These are phyloP conservation scores for Mortierella sp. DNA, from an alignment of 371 early-diverging fungal genomes.

Conservation along the genomic window DNA sequence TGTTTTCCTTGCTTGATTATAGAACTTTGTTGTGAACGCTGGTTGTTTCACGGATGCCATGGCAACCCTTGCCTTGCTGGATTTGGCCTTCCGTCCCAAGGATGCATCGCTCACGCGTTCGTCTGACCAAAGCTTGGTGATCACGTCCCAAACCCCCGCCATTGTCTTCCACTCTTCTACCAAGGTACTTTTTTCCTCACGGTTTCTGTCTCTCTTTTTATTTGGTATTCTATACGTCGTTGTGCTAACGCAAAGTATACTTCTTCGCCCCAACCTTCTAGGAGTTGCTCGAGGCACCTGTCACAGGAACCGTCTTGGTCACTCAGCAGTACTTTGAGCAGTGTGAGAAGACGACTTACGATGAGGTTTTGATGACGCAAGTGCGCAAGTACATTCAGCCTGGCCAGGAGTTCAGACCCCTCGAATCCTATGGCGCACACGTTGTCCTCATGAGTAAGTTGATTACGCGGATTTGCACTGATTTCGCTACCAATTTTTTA, in stretches of 20 bases:
- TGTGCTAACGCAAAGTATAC: neutral
- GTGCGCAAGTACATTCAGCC: constrained; percentile 44
- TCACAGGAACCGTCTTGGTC: constrained; percentile 41
- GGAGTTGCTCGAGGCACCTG: constrained; percentile 28
- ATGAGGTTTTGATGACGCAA: constrained; percentile 16
- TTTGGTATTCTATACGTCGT: too few relatives aligned
- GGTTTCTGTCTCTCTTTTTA: too few relatives aligned
- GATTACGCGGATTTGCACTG: neutral
- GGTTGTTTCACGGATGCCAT: constrained; percentile 60
- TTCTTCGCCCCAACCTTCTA: neutral
- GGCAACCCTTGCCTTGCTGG: constrained; percentile 64
- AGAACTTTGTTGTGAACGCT: constrained; percentile 64
- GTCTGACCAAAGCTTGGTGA: constrained; percentile 34
- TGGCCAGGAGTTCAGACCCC: constrained; percentile 34
- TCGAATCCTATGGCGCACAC: constrained; percentile 51
- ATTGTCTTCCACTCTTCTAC: constrained; percentile 64
- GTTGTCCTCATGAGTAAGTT: constrained; percentile 54
- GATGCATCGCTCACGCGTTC: constrained; percentile 35
- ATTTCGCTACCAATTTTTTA: neutral
- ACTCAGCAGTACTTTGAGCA: constrained; percentile 52
- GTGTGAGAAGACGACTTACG: constrained; percentile 33
- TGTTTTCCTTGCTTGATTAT: neutral
- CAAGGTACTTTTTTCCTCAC: constrained; percentile 28
- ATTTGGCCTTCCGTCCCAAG: constrained; percentile 61
- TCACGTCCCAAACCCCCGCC: constrained; percentile 58